phyloP scores from a whole-genome alignment of 2,329 filamentous ascomycete genomes.

The Tolypocladium album region DNA sequence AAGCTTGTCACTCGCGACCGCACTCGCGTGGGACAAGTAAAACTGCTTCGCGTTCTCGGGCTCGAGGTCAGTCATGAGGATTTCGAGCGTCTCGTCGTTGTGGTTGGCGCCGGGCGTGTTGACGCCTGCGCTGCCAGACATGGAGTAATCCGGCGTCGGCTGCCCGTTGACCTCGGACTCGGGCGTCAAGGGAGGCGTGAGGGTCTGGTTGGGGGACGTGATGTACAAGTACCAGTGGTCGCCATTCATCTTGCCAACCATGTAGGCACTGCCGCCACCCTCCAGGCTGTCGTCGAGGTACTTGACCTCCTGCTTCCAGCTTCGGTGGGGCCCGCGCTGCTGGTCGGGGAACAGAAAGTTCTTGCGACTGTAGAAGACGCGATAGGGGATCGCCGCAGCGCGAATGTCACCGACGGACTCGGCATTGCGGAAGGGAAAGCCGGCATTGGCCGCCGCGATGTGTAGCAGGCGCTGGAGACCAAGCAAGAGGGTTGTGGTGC shows the following conservation, averaged over 20 bases:
- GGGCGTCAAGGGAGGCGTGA: constrained; percentile 78
- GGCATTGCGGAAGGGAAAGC: constrained; percentile 75
- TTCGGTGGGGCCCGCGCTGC: constrained; percentile 87
- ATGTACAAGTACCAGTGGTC: constrained; percentile 99
- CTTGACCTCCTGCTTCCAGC: constrained; percentile 93
- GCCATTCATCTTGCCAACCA: constrained; percentile 99
- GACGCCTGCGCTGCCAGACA: constrained; percentile 32
- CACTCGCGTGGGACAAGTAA: constrained; percentile 65
- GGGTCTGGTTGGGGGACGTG: constrained; percentile 68
- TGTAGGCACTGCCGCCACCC: constrained; percentile 91
- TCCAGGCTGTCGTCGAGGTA: constrained; percentile 87
- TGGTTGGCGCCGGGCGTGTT: constrained; percentile 33
- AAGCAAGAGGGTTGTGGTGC: constrained; percentile 85
- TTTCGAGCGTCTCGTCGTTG: constrained; percentile 67
- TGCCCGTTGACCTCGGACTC: constrained; percentile 30
- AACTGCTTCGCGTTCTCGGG: constrained; percentile 60
- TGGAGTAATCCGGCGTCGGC: constrained; percentile 35
- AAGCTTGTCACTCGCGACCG: constrained; percentile 74
- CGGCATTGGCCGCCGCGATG: constrained; percentile 77
- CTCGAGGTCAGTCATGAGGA: constrained; percentile 63
- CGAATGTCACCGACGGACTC: constrained; percentile 54
- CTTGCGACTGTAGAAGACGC: constrained; percentile 98
- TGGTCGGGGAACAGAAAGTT: constrained; percentile 95
- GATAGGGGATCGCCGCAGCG: constrained; percentile 77
- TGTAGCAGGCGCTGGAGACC: constrained; percentile 85